Base-by-base conservation (phyloP, 1,139 yeast species). In the Yamadazyma buinensis region DNA sequence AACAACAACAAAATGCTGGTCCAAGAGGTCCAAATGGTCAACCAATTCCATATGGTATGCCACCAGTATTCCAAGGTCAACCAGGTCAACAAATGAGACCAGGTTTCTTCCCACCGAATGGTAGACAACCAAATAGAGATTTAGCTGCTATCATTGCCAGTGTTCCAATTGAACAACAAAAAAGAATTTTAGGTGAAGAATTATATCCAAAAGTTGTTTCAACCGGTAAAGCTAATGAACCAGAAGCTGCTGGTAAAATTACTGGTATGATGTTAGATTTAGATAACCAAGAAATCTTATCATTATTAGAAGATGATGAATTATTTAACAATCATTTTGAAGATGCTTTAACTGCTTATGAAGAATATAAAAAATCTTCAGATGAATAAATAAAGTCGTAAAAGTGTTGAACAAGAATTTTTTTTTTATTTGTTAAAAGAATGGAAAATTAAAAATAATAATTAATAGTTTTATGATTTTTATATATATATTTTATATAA, bases 261-360 rank as follows among this genome's bases (percentile, higher is more conserved):
- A 92, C 99, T 51, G 98, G 97, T 73, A 92, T 92, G 98, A 81
- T 92, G 75, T 80, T 92, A 61, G 97, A 90, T 62, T 82, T 92
- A 80, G 95, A 88, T 59, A 86, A 85, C 68, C 80, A 80, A 58
- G 97, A 92, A 71, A 85, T 94, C 55, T 71, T 90, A 59, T 84
- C 85, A 46, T 76, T 92, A 63, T 80, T 86, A 62, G 92, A 84
- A 57, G 95, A 90, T 61, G 96, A 87, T 48, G 90, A 80, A 54
- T 78, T 85, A 52, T 86, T 92, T 73, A 84, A 83, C 72, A 79
- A 80, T 64, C 95, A 90, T 67, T 88, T 92, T 61, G 84, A 84
- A 56, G 97, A 92, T 67, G 98, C 99, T 51, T 78, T 84, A 55
- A 78, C 84, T 65, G 97, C 97, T 53, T 88, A 84, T 61, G 86